A percentile compares a stretch with the other conserved stretches of the same genome.
phyloP scores from a whole-genome alignment of 257 asterid species.

The Solanum pimpinellifolium region DNA sequence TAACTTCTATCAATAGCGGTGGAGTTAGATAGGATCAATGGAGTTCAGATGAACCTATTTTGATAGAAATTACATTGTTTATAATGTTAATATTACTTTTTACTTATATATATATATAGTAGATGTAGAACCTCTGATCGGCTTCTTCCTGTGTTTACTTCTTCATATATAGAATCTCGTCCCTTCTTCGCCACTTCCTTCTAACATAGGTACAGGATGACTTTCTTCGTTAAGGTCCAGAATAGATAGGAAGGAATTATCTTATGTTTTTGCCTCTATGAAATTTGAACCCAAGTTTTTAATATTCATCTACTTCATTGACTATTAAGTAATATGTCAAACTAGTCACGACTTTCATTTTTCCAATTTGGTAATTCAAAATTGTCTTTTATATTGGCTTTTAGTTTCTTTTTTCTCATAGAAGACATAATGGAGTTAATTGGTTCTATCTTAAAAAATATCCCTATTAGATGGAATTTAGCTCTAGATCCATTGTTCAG shows the following conservation, averaged over 20 bases:
- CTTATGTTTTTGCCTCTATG: too few species aligned
- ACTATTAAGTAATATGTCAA: not conserved
- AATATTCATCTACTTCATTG: not conserved
- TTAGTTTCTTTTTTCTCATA: not conserved
- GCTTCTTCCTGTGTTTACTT: too few species aligned
- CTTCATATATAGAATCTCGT: too few species aligned
- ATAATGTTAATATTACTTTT: not conserved
- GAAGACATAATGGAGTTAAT: not conserved
- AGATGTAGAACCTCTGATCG: not conserved
- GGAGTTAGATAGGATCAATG: not conserved
- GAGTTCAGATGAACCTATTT: not conserved
- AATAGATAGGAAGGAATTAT: not conserved
- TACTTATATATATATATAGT: too few species aligned
- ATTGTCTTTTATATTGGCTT: not conserved
- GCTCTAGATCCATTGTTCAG: slow-evolving; percentile 21
- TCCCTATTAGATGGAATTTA: slow-evolving; percentile 1
- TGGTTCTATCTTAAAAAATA: not conserved
- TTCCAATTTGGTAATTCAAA: not conserved
- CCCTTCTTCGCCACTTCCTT: not conserved
- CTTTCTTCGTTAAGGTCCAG: not conserved
- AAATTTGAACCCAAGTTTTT: not conserved
- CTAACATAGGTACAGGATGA: not conserved
- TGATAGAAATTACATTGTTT: not conserved
- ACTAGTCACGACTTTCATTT: not conserved
- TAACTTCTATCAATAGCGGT: not conserved